Conservation (phyloP, 768 basidiomycete genomes). For the Boletus patriciae region DNA sequence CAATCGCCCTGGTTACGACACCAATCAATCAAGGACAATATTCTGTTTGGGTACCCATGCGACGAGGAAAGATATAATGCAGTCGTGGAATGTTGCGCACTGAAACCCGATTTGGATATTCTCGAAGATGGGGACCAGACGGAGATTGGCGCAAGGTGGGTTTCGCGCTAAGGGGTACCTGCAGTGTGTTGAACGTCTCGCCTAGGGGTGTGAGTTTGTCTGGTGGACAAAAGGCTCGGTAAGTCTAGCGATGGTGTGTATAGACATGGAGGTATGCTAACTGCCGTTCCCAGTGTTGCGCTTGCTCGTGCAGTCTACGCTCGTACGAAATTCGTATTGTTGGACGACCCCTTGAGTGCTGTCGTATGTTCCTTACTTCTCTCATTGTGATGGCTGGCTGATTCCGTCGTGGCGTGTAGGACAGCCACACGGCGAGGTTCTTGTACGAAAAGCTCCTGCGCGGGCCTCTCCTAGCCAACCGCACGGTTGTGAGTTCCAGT, state of each 20-base stretch:
- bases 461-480: constrained; percentile 62
- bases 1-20: constrained; percentile 73
- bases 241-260: constrained; percentile 8
- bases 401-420: constrained; percentile 38
- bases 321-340: constrained; percentile 62
- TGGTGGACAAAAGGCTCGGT: constrained; percentile 83
- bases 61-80: constrained; percentile 72
- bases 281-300: constrained; percentile 53
- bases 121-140: constrained; percentile 86
- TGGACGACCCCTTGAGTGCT: constrained; percentile 82
- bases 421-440: constrained; percentile 65
- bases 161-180: not conserved
- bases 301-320: constrained; percentile 83
- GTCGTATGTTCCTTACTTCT: constrained; percentile 51
- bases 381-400: not conserved
- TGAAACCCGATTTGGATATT: constrained; percentile 76
- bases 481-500: constrained; percentile 58
- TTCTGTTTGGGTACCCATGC: constrained; percentile 69
- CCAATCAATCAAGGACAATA: constrained; percentile 77
- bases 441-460: constrained; percentile 63
- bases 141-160: constrained; percentile 72
- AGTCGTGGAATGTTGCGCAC: constrained; percentile 83
- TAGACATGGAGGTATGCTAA: constrained; percentile 3
- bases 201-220: constrained; percentile 69
- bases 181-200: not conserved